phyloP scores from a whole-genome alignment of 257 asterid species.

The Parsonsia alboflavescens region DNA sequence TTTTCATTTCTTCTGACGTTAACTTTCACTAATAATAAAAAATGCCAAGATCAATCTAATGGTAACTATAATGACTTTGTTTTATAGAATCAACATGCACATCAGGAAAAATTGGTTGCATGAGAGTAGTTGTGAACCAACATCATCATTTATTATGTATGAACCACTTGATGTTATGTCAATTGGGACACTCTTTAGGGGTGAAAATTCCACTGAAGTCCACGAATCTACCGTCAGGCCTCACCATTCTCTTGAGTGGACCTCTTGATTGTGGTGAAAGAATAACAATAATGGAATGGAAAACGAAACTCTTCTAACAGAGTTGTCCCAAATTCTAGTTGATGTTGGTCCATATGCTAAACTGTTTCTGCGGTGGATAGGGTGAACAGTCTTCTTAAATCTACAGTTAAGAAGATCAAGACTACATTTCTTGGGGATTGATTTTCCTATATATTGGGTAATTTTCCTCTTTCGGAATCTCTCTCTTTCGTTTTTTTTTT shows the following conservation, averaged over 20 bases:
- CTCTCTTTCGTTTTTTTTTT: too few relatives aligned
- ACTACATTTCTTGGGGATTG: not conserved
- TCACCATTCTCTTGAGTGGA: conserved; percentile 1
- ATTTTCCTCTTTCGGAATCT: not conserved
- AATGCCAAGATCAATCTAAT: too few relatives aligned
- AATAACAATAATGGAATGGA: too few relatives aligned
- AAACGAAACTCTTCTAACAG: not conserved
- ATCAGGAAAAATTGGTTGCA: conserved; percentile 13
- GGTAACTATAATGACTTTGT: too few relatives aligned
- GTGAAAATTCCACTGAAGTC: not conserved
- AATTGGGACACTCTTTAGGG: not conserved
- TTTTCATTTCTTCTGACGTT: too few relatives aligned
- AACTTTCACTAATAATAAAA: too few relatives aligned
- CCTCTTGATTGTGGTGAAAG: not conserved
- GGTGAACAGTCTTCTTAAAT: not conserved
- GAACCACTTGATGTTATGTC: conserved; percentile 8
- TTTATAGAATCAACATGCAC: not conserved
- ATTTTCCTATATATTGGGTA: not conserved
- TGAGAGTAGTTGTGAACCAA: conserved; percentile 10
- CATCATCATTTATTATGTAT: conserved; percentile 10
- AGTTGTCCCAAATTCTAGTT: not conserved
- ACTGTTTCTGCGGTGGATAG: not conserved
- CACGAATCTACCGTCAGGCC: not conserved
- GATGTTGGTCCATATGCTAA: not conserved
- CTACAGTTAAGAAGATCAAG: not conserved